Evolutionary conservation across 139 green algal species (phyloP).

Genomic region (Chlamydomonas sphaeroides): DNA sequence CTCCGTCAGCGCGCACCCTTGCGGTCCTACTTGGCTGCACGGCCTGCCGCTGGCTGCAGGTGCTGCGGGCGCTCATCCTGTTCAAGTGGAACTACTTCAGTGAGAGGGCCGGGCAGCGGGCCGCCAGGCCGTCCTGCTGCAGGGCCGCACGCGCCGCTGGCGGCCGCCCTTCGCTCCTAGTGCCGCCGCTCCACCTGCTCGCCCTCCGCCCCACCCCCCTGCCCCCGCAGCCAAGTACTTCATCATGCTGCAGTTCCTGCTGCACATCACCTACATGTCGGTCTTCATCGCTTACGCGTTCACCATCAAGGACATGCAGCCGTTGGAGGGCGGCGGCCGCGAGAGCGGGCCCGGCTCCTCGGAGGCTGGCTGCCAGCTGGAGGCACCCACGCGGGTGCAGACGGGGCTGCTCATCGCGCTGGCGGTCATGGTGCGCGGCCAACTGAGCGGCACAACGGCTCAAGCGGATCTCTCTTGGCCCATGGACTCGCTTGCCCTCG

Average conservation of each 20-base stretch:
- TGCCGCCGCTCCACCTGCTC: too few relatives aligned
- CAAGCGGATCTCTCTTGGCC: too few relatives aligned
- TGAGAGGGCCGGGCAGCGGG: too few relatives aligned
- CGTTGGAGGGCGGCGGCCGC: constrained; percentile 10
- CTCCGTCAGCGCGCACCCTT: too few relatives aligned
- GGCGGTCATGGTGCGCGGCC: constrained; percentile 24
- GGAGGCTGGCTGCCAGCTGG: constrained; percentile 12
- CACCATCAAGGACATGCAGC: constrained; percentile 17
- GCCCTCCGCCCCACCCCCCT: too few relatives aligned
- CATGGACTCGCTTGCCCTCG: too few relatives aligned
- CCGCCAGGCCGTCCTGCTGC: too few relatives aligned
- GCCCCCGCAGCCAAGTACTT: constrained; percentile 2
- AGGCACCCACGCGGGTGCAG: neutral
- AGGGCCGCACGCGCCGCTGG: too few relatives aligned
- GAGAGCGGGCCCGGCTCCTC: neutral
- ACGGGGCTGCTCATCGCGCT: neutral
- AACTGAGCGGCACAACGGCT: too few relatives aligned
- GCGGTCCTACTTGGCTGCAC: too few relatives aligned
- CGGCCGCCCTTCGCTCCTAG: too few relatives aligned
- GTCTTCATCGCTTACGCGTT: constrained; percentile 21
- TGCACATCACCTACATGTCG: constrained; percentile 21
- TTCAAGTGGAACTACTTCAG: constrained; percentile 7
- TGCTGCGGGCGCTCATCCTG: constrained; percentile 8
- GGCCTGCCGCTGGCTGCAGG: too few relatives aligned
- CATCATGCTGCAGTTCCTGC: constrained; percentile 27